Base-by-base conservation (phyloP, 106 monocot genomes). In the Alisma plantagoaquatica region DNA sequence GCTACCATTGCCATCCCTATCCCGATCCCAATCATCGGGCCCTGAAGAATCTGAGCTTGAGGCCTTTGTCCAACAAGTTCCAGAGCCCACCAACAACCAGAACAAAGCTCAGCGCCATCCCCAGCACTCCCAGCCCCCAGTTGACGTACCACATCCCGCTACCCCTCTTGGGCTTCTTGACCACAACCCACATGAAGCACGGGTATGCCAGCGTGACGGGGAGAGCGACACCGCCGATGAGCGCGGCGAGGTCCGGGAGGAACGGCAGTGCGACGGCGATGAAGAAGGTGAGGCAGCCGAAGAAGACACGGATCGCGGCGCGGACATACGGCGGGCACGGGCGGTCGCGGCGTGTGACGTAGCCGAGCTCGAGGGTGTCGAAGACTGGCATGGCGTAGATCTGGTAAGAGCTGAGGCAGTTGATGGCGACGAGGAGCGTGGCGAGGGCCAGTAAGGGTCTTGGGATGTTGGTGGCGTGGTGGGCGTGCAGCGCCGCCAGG, bases 331-430 rank as follows among this genome's bases (percentile, higher is more conserved):
- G 29, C 0, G 88, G 94, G 63, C 94, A 94, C 1, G 80, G 88
- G 50, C 49, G 66, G 75, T 88, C 75, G 21, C 75, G 56, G 51
- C 60, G 75, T 26, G 49, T 50, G 2, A 78, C 73, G 72, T 94
- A 88, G 0, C 68, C 77, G 0, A 75, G 38, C 45, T 94, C 94
- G 67, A 87, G 41, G 19, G 32, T 63, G 62, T 94, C 94, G 46
- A 88, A 84, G 15, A 84, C 45, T 4, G 88, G 87, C 88, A 94
- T 94, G 0, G 80, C 87, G 53, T 94, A 94, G 20, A 94, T 75
- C 65, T 94, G 94, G 60, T 67, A 94, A 4, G 80, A 70, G 75
- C 66, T 51, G 6, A 94, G 69, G 70, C 88, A 80, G 58, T 77
- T 88, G 51, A 88, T 43, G 45, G 88, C 72, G 17, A 94, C 80